Evolutionary conservation across 192 early-diverging fungal genomes (phyloP).

Genomic region (Fimicolochytrium jonesii): DNA sequence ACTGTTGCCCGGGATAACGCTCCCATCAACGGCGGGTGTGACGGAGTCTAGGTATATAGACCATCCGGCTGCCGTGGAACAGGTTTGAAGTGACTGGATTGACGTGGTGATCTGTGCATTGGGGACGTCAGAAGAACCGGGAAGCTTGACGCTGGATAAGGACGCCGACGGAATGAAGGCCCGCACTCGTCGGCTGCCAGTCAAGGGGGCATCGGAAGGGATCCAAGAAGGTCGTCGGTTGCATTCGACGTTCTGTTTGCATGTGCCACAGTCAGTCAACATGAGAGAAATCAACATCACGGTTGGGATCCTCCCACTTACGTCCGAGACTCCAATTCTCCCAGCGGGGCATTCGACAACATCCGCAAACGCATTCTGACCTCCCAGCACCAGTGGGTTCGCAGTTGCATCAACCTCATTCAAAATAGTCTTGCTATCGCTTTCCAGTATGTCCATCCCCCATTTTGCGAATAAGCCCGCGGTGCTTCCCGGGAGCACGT

Average conservation of each 20-base stretch:
- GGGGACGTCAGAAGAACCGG: too few species aligned
- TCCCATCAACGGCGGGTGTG: too few species aligned
- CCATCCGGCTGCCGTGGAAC: too few species aligned
- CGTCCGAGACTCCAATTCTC: too few species aligned
- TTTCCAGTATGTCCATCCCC: background rate
- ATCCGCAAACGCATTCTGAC: background rate
- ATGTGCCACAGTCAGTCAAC: background rate
- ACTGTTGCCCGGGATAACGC: too few species aligned
- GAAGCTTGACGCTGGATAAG: too few species aligned
- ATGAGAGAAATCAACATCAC: background rate
- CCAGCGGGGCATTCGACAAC: background rate
- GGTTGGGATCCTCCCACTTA: too few species aligned
- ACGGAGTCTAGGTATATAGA: too few species aligned
- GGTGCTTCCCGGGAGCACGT: background rate
- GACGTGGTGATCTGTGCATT: too few species aligned
- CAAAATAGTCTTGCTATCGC: background rate
- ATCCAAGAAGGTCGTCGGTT: background rate
- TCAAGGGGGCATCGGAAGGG: background rate
- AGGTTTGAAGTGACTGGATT: too few species aligned
- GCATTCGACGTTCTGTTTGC: background rate
- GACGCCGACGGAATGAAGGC: too few species aligned
- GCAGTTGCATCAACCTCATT: background rate
- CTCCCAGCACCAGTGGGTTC: background rate
- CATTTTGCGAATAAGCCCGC: background rate
- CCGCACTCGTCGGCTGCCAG: background rate